Conservation (phyloP, 1,139 yeast genomes). For the Tardiomyces digboiensis region DNA sequence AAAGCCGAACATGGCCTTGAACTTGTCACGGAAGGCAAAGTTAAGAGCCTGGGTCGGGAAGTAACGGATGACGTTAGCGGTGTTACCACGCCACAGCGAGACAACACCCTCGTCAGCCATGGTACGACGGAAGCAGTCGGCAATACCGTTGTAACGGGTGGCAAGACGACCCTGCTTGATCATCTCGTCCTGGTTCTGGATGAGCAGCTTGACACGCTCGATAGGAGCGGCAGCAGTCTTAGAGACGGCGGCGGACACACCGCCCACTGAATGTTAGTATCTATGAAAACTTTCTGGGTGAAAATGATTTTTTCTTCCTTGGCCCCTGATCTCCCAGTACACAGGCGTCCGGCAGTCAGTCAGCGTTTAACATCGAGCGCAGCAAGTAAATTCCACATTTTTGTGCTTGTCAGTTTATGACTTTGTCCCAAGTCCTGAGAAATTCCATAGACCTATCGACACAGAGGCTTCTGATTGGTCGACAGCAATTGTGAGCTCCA, state of each 20-base stretch:
- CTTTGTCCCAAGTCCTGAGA: too few relatives aligned
- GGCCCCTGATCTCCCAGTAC: too few relatives aligned
- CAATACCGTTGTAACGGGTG: constrained; percentile 56
- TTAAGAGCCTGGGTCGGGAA: constrained; percentile 81
- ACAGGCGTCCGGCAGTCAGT: too few relatives aligned
- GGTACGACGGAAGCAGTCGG: constrained; percentile 65
- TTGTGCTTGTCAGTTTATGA: too few relatives aligned
- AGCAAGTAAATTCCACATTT: too few relatives aligned
- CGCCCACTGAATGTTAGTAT: constrained; percentile 41
- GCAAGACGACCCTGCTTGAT: constrained; percentile 71
- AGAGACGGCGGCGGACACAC: constrained; percentile 80
- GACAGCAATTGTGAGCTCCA: too few relatives aligned
- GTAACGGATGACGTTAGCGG: constrained; percentile 76
- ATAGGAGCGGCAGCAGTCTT: constrained; percentile 83
- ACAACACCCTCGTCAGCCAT: constrained; percentile 61
- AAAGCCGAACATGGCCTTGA: constrained; percentile 70
- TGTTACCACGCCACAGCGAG: constrained; percentile 80
- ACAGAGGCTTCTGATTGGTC: too few relatives aligned
- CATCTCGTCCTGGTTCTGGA: constrained; percentile 82
- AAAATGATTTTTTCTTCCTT: background rate
- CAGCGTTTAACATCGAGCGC: too few relatives aligned
- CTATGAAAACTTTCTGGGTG: background rate
- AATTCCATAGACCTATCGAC: too few relatives aligned
- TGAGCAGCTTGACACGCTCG: constrained; percentile 72
- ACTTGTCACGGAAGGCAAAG: constrained; percentile 80